Base-by-base conservation (phyloP, 2,329 filamentous ascomycete genomes). In the Ilyonectria robusta region DNA sequence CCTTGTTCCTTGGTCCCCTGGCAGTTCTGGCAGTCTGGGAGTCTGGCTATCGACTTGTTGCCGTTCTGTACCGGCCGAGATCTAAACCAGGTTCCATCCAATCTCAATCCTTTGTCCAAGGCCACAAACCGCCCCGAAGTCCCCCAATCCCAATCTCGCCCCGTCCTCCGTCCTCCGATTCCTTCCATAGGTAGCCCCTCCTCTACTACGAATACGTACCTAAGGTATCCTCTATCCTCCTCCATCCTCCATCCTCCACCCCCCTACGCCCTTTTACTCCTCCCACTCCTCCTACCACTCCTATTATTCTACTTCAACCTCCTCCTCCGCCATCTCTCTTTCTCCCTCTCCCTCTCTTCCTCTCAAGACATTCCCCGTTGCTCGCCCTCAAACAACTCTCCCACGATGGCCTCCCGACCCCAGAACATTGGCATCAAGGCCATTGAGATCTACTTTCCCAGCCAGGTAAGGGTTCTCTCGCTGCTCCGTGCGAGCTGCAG, bases 391-490 rank as follows among this genome's bases (percentile, higher is more conserved):
- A 58, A 56, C 62, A 60, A 23, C 58, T 60, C 58, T 61, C 71
- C 72, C 77, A 85, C 69, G 66, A 95, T 94, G 92, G 88, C 92
- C 79, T 81, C 91, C 75, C 91, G 92, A 84, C 92, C 93, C 72
- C 90, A 94, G 83, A 95, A 95, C 85, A 92, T 96, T 83, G 93
- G 93, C 88, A 94, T 96, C 81, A 95, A 96, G 87, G 93, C 93
- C 92, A 93, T 96, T 83, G 93, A 96, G 82, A 89, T 96, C 80
- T 96, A 96, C 83, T 93, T 94, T 80, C 93, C 93, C 72, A 93
- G 88, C 82, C 93, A 95, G 90, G 93, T 95, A 84, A 72, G 90
- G 84, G 54, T 67, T 29, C 51, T 35, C 53, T 63, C 48, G 48
- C 59, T 70, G 61, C 29, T 56, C 63, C 61, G 47, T 68, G 62